Conservation (phyloP, 2,329 filamentous ascomycete genomes). For the Arthrinium phaeospermum region DNA sequence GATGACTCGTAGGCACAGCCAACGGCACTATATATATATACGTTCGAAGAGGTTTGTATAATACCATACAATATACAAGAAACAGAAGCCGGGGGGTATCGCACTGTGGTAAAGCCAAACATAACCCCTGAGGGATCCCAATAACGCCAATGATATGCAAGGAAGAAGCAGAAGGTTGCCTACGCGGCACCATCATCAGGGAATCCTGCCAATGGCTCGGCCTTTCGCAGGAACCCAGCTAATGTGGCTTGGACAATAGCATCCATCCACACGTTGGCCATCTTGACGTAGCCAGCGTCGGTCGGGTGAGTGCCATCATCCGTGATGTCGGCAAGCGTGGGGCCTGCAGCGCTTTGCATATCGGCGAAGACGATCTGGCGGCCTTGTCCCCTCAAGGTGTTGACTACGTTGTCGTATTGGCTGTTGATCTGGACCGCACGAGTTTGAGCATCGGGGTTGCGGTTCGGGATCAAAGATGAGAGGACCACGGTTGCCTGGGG, state of each 20-base stretch:
- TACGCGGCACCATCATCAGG: slow-evolving; percentile 6
- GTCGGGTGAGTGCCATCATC: slow-evolving; percentile 42
- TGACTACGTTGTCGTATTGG: slow-evolving; percentile 34
- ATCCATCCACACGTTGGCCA: slow-evolving; percentile 40
- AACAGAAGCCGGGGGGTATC: slow-evolving; percentile 8
- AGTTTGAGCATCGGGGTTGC: slow-evolving; percentile 30
- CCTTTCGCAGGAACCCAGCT: slow-evolving; percentile 29
- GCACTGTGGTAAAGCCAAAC: slow-evolving; percentile 10
- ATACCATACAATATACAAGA: background rate
- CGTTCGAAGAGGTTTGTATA: background rate
- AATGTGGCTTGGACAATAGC: slow-evolving; percentile 37
- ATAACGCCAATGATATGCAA: slow-evolving; percentile 10
- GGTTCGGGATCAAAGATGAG: slow-evolving; percentile 40
- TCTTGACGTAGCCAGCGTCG: slow-evolving; percentile 42
- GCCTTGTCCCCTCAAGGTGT: slow-evolving; percentile 27
- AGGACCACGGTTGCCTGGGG: slow-evolving; percentile 41
- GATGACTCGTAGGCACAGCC: background rate
- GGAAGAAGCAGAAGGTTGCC: background rate
- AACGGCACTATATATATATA: background rate
- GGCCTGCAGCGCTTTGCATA: slow-evolving; percentile 38
- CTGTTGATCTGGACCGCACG: slow-evolving; percentile 37
- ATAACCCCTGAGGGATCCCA: background rate
- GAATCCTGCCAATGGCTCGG: slow-evolving; percentile 16
- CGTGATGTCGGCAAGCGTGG: slow-evolving; percentile 33
- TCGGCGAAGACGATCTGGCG: slow-evolving; percentile 40